Conservation (phyloP, 179 eudicot genomes). For the Nepenthes alata region DNA sequence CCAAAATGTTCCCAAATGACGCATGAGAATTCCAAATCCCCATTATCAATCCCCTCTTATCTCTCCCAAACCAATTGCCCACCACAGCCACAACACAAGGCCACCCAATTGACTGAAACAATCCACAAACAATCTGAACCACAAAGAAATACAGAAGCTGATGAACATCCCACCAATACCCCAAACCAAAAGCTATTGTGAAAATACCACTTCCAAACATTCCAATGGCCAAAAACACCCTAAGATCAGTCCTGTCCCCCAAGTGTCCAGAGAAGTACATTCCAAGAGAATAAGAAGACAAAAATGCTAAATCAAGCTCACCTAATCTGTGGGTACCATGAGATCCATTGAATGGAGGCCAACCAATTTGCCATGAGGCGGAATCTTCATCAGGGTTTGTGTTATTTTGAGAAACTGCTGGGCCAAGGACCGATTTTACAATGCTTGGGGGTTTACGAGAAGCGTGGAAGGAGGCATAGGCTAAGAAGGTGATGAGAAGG, state of each 20-base stretch:
- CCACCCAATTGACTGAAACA: constrained; percentile 92
- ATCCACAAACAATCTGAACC: constrained; percentile 63
- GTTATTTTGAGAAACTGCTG: constrained; percentile 24
- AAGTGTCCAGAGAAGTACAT: constrained; percentile 86
- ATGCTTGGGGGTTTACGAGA: constrained; percentile 95
- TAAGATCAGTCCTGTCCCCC: constrained; percentile 63
- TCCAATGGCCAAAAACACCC: constrained; percentile 56
- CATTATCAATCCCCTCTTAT: constrained; percentile 84
- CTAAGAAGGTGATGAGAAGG: constrained; percentile 62
- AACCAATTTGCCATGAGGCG: constrained; percentile 32
- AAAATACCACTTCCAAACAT: constrained; percentile 71
- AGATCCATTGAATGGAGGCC: constrained; percentile 73
- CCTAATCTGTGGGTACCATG: constrained; percentile 78
- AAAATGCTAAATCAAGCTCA: constrained; percentile 86
- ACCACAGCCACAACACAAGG: constrained; percentile 87
- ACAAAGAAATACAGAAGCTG: constrained; percentile 35
- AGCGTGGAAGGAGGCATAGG: constrained; percentile 87
- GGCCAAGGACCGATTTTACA: constrained; percentile 63
- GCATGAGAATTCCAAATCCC: constrained; percentile 88
- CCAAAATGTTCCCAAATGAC: constrained; percentile 79
- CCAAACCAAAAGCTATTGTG: constrained; percentile 62
- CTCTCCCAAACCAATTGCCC: constrained; percentile 84
- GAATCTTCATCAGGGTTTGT: constrained; percentile 17
- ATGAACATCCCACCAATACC: constrained; percentile 59
- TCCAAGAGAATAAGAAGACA: constrained; percentile 58